Evolutionary conservation across 2,329 filamentous ascomycete genomes (phyloP).

Genomic region (Chrysosporium keratinophilum): DNA sequence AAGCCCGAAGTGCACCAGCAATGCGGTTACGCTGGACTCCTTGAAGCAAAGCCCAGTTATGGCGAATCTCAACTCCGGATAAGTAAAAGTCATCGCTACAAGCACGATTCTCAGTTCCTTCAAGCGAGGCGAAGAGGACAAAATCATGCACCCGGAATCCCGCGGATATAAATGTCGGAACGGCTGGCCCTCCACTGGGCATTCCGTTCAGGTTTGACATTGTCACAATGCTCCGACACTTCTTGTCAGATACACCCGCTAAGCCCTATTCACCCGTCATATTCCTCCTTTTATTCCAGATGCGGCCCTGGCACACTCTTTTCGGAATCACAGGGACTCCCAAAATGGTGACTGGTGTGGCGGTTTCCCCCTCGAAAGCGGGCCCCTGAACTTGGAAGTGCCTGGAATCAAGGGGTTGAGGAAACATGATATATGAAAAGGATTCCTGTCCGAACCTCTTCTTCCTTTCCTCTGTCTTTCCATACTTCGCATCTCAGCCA

Average conservation of each 20-base stretch:
- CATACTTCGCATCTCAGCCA: not conserved
- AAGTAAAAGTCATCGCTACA: not conserved
- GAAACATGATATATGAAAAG: conserved; percentile 11
- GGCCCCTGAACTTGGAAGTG: conserved; percentile 2
- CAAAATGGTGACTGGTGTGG: conserved; percentile 3
- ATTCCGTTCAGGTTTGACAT: not conserved
- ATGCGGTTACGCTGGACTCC: not conserved
- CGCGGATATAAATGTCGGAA: not conserved
- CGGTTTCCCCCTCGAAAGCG: not conserved
- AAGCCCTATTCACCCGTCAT: not conserved
- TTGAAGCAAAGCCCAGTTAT: not conserved
- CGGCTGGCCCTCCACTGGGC: not conserved
- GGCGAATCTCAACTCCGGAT: not conserved
- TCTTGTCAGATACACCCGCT: conserved; percentile 2
- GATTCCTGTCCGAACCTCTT: not conserved
- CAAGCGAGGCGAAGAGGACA: not conserved
- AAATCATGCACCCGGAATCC: not conserved
- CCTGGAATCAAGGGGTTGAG: not conserved
- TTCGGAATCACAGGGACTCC: not conserved
- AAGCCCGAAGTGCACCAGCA: not conserved
- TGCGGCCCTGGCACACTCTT: not conserved
- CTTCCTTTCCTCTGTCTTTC: not conserved
- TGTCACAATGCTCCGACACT: conserved; percentile 10
- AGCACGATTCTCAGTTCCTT: not conserved
- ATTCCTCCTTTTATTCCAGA: not conserved